Conservation (phyloP, 768 basidiomycete species). For the Lyophyllum decastes region DNA sequence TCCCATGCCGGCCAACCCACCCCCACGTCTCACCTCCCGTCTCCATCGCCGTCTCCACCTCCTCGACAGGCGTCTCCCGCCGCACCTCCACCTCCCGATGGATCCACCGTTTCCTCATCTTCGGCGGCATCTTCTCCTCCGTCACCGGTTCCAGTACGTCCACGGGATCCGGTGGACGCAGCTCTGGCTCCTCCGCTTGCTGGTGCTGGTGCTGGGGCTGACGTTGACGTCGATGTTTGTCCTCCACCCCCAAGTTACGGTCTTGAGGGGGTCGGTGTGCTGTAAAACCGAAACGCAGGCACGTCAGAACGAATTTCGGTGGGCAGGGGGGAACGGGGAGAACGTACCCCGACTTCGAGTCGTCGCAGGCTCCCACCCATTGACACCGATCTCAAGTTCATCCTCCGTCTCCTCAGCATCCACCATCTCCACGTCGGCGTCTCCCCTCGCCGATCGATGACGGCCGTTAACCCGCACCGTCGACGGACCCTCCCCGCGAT, state of each 20-base stretch:
- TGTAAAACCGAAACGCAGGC: neutral
- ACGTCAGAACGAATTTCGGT: neutral
- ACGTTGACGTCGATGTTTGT: neutral
- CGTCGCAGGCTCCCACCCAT: neutral
- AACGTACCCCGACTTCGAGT: neutral
- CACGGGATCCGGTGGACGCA: conserved; percentile 7
- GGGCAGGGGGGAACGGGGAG: too few relatives aligned
- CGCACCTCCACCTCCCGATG: conserved; percentile 28
- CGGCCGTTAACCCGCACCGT: neutral
- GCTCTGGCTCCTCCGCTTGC: neutral
- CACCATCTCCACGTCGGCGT: neutral
- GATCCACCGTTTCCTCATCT: conserved; percentile 59
- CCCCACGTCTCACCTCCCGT: neutral
- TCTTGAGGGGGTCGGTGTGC: neutral
- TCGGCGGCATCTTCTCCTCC: conserved; percentile 56
- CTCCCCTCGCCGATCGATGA: neutral
- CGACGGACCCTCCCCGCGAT: conserved; percentile 9
- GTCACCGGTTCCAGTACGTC: conserved; percentile 4
- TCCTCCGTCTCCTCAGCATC: conserved; percentile 12
- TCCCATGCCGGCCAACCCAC: neutral
- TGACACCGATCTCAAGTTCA: neutral
- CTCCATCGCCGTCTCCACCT: neutral
- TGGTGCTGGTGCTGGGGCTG: neutral
- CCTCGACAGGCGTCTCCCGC: conserved; percentile 15
- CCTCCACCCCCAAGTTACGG: neutral